Conservation (phyloP, 1,284 basidiomycete species). For the Cutaneotrichosporon cavernicola region DNA sequence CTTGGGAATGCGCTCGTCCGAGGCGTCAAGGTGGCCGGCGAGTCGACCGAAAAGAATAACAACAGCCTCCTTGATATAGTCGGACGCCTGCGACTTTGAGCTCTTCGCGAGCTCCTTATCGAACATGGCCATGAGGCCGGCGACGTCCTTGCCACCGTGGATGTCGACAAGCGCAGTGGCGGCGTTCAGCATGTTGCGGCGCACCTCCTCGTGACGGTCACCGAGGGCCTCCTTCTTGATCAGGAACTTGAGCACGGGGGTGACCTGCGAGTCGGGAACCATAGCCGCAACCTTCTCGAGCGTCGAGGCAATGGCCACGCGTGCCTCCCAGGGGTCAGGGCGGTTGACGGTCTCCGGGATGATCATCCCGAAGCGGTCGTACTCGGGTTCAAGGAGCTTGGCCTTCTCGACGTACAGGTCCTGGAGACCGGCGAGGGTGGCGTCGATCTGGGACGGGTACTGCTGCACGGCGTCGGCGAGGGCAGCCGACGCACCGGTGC, state of each 20-base stretch:
- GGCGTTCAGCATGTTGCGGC: conserved; percentile 81
- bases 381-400: conserved; percentile 82
- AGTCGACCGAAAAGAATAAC: conserved; percentile 93
- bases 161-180: conserved; percentile 79
- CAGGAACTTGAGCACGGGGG: conserved; percentile 82
- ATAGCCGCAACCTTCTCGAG: conserved; percentile 70
- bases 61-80: conserved; percentile 90
- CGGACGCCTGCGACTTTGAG: conserved; percentile 68
- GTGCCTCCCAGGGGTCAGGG: conserved; percentile 85
- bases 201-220: conserved; percentile 77
- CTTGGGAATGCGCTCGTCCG: conserved; percentile 72
- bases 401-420: conserved; percentile 83
- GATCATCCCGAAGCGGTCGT: conserved; percentile 90
- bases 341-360: conserved; percentile 85
- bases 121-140: conserved; percentile 78
- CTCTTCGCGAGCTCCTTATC: conserved; percentile 73
- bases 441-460: conserved; percentile 68
- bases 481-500: conserved; percentile 68
- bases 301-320: conserved; percentile 72
- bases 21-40: conserved; percentile 78
- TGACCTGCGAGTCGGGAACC: conserved; percentile 67
- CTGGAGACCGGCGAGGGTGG: conserved; percentile 60
- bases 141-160: conserved; percentile 72
- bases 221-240: conserved; percentile 83
- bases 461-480: conserved; percentile 75